Conservation (phyloP, 176 grass and related monocot species). For the Pontederia paniculata region DNA sequence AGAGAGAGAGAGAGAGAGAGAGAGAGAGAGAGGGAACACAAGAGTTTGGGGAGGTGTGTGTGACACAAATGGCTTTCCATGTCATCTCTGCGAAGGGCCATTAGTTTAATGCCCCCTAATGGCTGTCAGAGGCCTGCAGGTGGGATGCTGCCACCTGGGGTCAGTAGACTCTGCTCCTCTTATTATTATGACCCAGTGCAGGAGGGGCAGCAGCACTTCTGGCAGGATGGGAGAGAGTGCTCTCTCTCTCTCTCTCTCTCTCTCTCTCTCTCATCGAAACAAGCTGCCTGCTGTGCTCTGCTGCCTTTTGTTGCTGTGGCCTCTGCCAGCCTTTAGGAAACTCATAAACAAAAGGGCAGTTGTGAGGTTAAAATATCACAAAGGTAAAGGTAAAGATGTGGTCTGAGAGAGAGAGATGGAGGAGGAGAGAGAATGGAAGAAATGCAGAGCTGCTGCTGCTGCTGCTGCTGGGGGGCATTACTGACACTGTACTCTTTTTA, state of each 20-base stretch:
- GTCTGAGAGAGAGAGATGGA: too few species aligned
- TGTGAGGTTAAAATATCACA: too few species aligned
- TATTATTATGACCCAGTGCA: slow-evolving; percentile 10
- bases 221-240: not conserved
- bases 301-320: slow-evolving; percentile 61
- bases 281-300: slow-evolving; percentile 63
- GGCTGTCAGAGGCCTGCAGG: slow-evolving; percentile 15
- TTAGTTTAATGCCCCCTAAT: slow-evolving; percentile 12
- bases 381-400: too few species aligned
- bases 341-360: slow-evolving; percentile 48
- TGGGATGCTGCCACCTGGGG: slow-evolving; percentile 14
- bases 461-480: too few species aligned
- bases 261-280: slow-evolving; percentile 32
- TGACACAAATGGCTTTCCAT: not conserved
- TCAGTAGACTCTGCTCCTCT: slow-evolving; percentile 17
- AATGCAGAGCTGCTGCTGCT: too few species aligned
- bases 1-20: not conserved
- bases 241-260: slow-evolving; percentile 22
- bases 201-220: slow-evolving; percentile 2
- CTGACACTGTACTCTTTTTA: too few species aligned
- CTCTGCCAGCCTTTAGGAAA: slow-evolving; percentile 69
- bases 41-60: not conserved
- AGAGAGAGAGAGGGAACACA: not conserved
- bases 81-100: not conserved
- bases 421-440: too few species aligned